These are phyloP conservation scores for Candida odintsovae DNA, from an alignment of 805 yeast species.

Conservation along the genomic window DNA sequence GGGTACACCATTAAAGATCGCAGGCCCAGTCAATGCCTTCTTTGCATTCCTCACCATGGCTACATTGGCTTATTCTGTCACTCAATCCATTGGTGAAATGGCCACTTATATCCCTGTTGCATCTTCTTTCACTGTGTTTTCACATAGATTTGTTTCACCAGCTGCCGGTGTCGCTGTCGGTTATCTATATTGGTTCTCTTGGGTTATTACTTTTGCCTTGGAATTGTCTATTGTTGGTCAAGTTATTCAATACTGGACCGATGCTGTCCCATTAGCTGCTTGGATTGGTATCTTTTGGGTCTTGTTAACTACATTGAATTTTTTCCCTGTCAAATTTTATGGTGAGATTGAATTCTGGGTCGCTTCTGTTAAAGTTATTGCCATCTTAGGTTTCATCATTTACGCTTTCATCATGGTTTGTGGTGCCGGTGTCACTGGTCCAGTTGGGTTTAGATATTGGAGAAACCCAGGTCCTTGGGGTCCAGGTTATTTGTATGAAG, in stretches of 20 bases:
- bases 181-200: slow-evolving; percentile 71
- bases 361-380: slow-evolving; percentile 59
- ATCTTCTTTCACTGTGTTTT: slow-evolving; percentile 62
- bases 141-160: slow-evolving; percentile 64
- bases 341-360: slow-evolving; percentile 79
- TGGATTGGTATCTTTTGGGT: slow-evolving; percentile 69
- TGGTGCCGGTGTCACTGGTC: slow-evolving; percentile 66
- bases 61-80: slow-evolving; percentile 55
- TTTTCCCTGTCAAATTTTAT: slow-evolving; percentile 63
- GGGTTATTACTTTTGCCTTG: slow-evolving; percentile 73
- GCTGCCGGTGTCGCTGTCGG: slow-evolving; percentile 70
- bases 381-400: slow-evolving; percentile 65
- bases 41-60: slow-evolving; percentile 66
- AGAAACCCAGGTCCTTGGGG: slow-evolving; percentile 76
- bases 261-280: slow-evolving; percentile 61
- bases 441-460: slow-evolving; percentile 79
- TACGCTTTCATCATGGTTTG: slow-evolving; percentile 68
- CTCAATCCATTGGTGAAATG: slow-evolving; percentile 76
- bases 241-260: slow-evolving; percentile 59
- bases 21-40: slow-evolving; percentile 67
- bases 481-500: slow-evolving; percentile 47
- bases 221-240: slow-evolving; percentile 71
- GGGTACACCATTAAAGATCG: slow-evolving; percentile 43
- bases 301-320: slow-evolving; percentile 44
- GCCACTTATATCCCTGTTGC: slow-evolving; percentile 70